Conservation (phyloP, 2,329 filamentous ascomycete genomes). For the Didymella exigua region DNA sequence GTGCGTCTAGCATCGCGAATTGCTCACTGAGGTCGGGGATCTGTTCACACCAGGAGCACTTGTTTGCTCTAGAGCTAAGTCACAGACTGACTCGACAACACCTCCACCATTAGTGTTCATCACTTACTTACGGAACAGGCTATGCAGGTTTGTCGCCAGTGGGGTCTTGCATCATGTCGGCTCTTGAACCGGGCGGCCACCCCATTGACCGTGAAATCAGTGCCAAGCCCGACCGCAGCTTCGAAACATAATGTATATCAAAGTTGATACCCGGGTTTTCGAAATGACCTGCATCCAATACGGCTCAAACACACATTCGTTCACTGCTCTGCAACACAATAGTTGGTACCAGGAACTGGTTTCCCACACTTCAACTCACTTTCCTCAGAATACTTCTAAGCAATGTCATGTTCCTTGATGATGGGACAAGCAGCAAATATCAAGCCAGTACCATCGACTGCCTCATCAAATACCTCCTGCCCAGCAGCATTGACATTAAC, state of each 20-base stretch:
- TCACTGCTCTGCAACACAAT: not conserved
- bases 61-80: slow-evolving; percentile 25
- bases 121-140: slow-evolving; percentile 21
- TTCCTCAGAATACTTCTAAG: not conserved
- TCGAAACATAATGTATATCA: slow-evolving; percentile 32
- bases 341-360: not conserved
- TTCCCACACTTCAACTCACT: not conserved
- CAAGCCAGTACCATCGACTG: slow-evolving; percentile 20
- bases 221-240: slow-evolving; percentile 30
- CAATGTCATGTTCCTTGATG: slow-evolving; percentile 1
- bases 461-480: slow-evolving; percentile 20
- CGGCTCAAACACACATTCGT: slow-evolving; percentile 7
- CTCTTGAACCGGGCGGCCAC: slow-evolving; percentile 36
- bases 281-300: slow-evolving; percentile 11
- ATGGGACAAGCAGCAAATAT: slow-evolving; percentile 27
- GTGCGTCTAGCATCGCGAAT: slow-evolving; percentile 24
- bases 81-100: slow-evolving; percentile 15
- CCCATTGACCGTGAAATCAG: slow-evolving; percentile 22
- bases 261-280: slow-evolving; percentile 27
- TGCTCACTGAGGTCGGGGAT: slow-evolving; percentile 19
- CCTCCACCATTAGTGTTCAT: slow-evolving; percentile 10
- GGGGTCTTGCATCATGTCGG: slow-evolving; percentile 24
- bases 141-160: slow-evolving; percentile 26
- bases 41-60: slow-evolving; percentile 18
- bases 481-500: not conserved